Percentiles rank a stretch among this genome's conserved stretches.
These are phyloP conservation scores for Blastobotrys chiropterorum DNA, from an alignment of 805 yeast genomes.

Conservation along the genomic window DNA sequence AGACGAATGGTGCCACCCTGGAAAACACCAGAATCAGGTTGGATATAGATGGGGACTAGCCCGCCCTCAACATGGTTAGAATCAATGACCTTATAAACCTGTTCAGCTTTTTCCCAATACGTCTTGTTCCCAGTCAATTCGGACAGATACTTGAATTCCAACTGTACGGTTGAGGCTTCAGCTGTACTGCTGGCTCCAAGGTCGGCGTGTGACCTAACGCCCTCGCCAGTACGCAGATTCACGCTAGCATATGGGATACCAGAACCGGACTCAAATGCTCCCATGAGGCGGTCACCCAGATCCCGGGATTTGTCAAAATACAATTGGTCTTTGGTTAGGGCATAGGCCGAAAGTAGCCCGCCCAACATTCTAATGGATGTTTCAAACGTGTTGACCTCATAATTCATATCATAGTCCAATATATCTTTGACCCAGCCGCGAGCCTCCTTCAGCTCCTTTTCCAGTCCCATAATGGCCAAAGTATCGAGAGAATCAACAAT, in stretches of 20 bases:
- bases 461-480: slow-evolving; percentile 62
- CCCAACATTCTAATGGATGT: slow-evolving; percentile 95
- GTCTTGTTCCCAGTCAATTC: slow-evolving; percentile 69
- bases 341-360: slow-evolving; percentile 79
- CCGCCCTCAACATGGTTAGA: slow-evolving; percentile 61
- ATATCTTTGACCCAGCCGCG: slow-evolving; percentile 68
- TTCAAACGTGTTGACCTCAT: slow-evolving; percentile 77
- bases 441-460: slow-evolving; percentile 57
- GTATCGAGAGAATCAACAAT: slow-evolving; percentile 86
- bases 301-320: slow-evolving; percentile 74
- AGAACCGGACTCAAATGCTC: slow-evolving; percentile 57
- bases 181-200: slow-evolving; percentile 83
- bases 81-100: slow-evolving; percentile 65
- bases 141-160: slow-evolving; percentile 80
- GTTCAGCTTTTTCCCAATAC: slow-evolving; percentile 76
- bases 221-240: slow-evolving; percentile 59
- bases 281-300: slow-evolving; percentile 65
- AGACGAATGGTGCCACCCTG: slow-evolving; percentile 62
- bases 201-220: slow-evolving; percentile 55
- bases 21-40: slow-evolving; percentile 68
- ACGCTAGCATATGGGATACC: slow-evolving; percentile 80
- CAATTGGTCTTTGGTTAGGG: slow-evolving; percentile 60
- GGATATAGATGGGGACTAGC: slow-evolving; percentile 72
- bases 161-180: slow-evolving; percentile 73
- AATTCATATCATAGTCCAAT: slow-evolving; percentile 63